Evolutionary conservation across 768 basidiomycete species (phyloP).

Genomic region (Boletus edulis): DNA sequence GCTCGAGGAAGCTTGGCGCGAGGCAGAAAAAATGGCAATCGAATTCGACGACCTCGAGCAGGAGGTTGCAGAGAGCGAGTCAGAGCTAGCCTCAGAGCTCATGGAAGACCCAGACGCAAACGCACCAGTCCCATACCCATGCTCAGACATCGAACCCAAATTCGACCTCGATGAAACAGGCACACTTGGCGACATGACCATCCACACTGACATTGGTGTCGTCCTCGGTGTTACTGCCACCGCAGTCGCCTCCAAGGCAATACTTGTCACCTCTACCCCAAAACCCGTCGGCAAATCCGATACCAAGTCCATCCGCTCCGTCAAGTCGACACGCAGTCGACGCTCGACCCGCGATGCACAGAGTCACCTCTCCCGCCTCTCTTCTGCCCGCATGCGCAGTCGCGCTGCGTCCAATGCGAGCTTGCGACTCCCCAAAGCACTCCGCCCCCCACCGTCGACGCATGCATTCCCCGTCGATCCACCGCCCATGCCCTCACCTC

Average conservation of each 20-base stretch:
- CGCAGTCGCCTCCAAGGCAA: slow-evolving; percentile 38
- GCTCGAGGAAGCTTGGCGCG: slow-evolving; percentile 77
- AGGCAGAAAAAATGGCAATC: slow-evolving; percentile 67
- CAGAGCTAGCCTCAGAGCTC: slow-evolving; percentile 3
- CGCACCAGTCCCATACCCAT: too few species aligned
- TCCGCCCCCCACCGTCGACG: slow-evolving; percentile 32
- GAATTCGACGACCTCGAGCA: slow-evolving; percentile 67
- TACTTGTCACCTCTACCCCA: slow-evolving; percentile 20
- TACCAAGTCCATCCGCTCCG: slow-evolving; percentile 23
- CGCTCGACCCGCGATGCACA: slow-evolving; percentile 24
- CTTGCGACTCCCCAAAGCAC: slow-evolving; percentile 52
- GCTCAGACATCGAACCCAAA: neutral
- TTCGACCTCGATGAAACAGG: slow-evolving; percentile 28
- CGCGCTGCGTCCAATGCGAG: slow-evolving; percentile 63
- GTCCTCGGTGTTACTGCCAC: slow-evolving; percentile 38
- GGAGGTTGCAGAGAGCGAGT: slow-evolving; percentile 22
- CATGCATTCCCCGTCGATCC: slow-evolving; percentile 31
- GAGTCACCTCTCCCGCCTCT: slow-evolving; percentile 44
- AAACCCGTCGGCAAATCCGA: slow-evolving; percentile 12
- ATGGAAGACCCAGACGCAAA: neutral
- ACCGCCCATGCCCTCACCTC: slow-evolving; percentile 27
- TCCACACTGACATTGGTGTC: slow-evolving; percentile 30
- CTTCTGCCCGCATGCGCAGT: slow-evolving; percentile 65
- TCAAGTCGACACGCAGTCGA: slow-evolving; percentile 25
- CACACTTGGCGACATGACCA: slow-evolving; percentile 20